Evolutionary conservation across 345 rosid species (phyloP).

Genomic region (Lumnitzera littorea): DNA sequence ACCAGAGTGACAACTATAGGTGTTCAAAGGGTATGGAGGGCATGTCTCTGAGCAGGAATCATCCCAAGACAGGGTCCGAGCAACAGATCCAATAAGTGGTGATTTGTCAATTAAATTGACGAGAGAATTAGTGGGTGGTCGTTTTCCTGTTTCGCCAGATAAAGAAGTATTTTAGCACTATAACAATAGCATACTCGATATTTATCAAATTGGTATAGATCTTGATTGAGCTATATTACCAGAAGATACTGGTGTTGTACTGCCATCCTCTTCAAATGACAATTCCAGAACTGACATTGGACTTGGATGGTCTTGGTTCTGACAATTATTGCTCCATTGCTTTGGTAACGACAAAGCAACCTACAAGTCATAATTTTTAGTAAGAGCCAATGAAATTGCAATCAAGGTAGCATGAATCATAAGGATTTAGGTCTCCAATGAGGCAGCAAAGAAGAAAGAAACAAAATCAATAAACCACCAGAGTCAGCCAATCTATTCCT

Average conservation of each 20-base stretch:
- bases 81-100: conserved; percentile 59
- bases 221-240: neutral
- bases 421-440: too few species aligned
- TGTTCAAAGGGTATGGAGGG: conserved; percentile 29
- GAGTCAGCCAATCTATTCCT: too few species aligned
- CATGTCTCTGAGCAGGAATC: conserved; percentile 31
- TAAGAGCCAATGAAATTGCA: neutral
- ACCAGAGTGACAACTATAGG: conserved; percentile 20
- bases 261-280: conserved; percentile 50
- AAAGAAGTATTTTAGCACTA: neutral
- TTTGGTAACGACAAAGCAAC: conserved; percentile 22
- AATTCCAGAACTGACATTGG: conserved; percentile 54
- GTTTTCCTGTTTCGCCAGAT: conserved; percentile 20
- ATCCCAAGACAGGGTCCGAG: conserved; percentile 56
- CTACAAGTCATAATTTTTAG: conserved; percentile 13
- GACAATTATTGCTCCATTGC: conserved; percentile 21
- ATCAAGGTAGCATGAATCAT: neutral
- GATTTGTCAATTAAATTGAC: conserved; percentile 53
- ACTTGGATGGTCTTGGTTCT: conserved; percentile 58
- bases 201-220: too few species aligned
- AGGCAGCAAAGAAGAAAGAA: too few species aligned
- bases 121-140: conserved; percentile 13
- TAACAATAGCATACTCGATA: neutral
- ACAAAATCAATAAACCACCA: too few species aligned
- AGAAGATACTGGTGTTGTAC: conserved; percentile 26